phyloP scores from a whole-genome alignment of 352 stramenopile genomes.

The Globisporangium ultimum region DNA sequence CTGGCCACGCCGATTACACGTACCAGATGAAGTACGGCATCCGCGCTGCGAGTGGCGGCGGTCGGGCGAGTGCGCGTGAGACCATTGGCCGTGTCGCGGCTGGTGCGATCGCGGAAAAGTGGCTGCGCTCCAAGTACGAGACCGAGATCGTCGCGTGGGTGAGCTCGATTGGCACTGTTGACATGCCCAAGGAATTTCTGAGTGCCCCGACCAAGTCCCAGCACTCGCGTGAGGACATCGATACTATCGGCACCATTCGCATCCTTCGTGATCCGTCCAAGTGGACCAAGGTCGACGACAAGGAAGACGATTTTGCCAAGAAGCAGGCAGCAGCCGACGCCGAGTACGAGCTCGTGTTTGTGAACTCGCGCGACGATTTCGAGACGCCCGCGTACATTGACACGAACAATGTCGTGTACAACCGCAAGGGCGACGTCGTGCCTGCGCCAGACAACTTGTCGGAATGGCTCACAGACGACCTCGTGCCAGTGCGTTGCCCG shows the following conservation, averaged over 20 bases:
- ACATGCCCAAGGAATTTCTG: constrained; percentile 75
- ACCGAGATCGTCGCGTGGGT: constrained; percentile 89
- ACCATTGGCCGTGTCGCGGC: constrained; percentile 98
- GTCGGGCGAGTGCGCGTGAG: constrained; percentile 94
- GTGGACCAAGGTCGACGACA: constrained; percentile 48
- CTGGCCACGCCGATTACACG: constrained; percentile 97
- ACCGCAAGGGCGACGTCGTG: constrained; percentile 70
- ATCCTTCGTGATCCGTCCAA: constrained; percentile 70
- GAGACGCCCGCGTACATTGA: constrained; percentile 90
- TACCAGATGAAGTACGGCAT: constrained; percentile 99
- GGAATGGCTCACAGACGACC: constrained; percentile 75
- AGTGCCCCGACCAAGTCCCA: constrained; percentile 59
- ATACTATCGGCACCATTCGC: constrained; percentile 75
- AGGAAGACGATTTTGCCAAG: constrained; percentile 23
- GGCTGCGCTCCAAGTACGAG: constrained; percentile 90
- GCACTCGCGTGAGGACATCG: constrained; percentile 85
- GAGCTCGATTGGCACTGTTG: constrained; percentile 79
- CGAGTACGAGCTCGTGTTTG: constrained; percentile 73
- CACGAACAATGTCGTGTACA: constrained; percentile 89
- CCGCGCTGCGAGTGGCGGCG: constrained; percentile 94
- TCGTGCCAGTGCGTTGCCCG: constrained; percentile 93
- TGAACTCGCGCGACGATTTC: constrained; percentile 49
- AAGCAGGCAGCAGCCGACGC: constrained; percentile 64
- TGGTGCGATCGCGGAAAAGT: constrained; percentile 96
- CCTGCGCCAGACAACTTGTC: constrained; percentile 45